Percentiles rank a stretch among this genome's conserved stretches.
Conservation (phyloP, 192 early-diverging fungal genomes). For the Backusella parvicylindrica region DNA sequence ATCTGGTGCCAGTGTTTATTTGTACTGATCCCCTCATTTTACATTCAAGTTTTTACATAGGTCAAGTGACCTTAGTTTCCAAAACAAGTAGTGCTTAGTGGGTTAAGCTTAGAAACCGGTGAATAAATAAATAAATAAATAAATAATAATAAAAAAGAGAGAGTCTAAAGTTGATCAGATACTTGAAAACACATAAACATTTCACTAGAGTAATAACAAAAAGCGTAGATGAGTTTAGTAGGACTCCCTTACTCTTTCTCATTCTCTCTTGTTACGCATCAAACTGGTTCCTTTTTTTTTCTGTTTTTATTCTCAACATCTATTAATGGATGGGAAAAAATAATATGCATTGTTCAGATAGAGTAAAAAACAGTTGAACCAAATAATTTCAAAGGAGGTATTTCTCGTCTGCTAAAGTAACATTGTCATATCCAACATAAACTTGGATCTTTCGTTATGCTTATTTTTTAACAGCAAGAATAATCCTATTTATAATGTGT, state of each 20-base stretch:
- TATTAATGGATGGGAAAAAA: neutral
- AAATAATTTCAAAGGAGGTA: neutral
- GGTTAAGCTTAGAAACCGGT: conserved; percentile 1
- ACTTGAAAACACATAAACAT: neutral
- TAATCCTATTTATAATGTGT: neutral
- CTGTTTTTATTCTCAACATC: neutral
- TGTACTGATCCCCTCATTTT: neutral
- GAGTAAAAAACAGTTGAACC: neutral
- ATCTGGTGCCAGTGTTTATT: neutral
- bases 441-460: neutral
- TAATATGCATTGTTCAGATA: conserved; percentile 1
- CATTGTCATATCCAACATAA: neutral
- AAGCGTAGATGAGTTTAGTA: neutral
- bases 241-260: too few species aligned
- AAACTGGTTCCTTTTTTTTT: neutral
- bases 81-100: neutral
- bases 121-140: neutral
- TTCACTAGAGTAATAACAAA: neutral
- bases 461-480: neutral
- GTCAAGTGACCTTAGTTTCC: neutral
- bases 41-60: neutral
- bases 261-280: neutral
- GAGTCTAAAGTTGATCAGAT: neutral
- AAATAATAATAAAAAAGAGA: neutral
- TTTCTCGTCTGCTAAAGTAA: neutral